phyloP scores from a whole-genome alignment of 306 rosid genomes.

The Corylus heterophylla region DNA sequence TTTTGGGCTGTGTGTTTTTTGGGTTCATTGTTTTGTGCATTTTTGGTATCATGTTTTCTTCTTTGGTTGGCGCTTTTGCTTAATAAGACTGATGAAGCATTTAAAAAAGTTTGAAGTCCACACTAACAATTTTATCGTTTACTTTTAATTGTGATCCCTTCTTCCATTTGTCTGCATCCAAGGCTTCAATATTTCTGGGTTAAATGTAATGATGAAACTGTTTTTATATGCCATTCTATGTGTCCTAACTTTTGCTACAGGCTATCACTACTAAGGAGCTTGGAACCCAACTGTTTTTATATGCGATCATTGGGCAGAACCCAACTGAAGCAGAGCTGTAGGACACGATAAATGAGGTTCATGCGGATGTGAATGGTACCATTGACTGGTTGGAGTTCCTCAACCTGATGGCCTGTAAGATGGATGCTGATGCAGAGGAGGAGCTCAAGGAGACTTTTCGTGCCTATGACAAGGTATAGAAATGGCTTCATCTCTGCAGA shows the following conservation, averaged over 20 bases:
- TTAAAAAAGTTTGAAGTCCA: no score
- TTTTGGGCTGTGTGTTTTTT: no score
- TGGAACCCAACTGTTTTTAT: conserved; percentile 47
- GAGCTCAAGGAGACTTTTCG: conserved; percentile 88
- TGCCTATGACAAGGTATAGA: conserved; percentile 52
- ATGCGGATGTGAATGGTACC: conserved; percentile 84
- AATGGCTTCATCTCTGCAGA: no score
- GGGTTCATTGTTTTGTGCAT: no score
- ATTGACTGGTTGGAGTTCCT: conserved; percentile 79
- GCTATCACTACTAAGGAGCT: conserved; percentile 80
- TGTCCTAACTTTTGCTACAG: conserved; percentile 25
- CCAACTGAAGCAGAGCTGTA: conserved; percentile 84
- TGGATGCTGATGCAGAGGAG: conserved; percentile 82
- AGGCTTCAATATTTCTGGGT: neutral
- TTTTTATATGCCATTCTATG: neutral
- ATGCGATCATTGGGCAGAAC: conserved; percentile 86
- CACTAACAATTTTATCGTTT: no score
- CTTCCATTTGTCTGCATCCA: no score
- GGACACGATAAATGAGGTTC: conserved; percentile 84
- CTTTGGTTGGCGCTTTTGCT: no score
- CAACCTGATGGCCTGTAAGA: conserved; percentile 81
- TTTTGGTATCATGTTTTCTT: no score
- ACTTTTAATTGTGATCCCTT: no score
- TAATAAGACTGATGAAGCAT: no score
- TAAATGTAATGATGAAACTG: conserved; percentile 3